Base-by-base conservation (phyloP, 129 eudicot species). In the Sambucus nigra region DNA sequence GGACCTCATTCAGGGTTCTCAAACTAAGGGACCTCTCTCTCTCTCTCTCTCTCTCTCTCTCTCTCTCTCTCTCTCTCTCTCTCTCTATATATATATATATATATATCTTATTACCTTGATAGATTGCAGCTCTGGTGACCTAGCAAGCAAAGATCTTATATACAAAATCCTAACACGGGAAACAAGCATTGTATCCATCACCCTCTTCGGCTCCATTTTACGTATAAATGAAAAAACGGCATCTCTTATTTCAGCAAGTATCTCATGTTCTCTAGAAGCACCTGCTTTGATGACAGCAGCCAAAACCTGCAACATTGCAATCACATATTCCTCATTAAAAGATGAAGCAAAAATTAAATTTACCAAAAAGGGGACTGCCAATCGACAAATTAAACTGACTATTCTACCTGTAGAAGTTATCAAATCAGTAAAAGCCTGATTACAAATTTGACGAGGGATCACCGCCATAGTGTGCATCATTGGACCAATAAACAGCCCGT, bases 221-320 rank as follows among this genome's bases (percentile, higher is more conserved):
- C 94, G 89, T 33, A 91, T 86, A 60, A 91, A 91, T 29, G 87
- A 55, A 66, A 91, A 86, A 65, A 86, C 99, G 45, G 95, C 89
- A 66, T 91, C 99, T 70, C 99, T 74, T 56, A 91, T 91, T 82
- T 91, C 99, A 56, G 99, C 95, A 59, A 91, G 94, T 68, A 91
- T 91, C 59, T 91, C 99, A 69, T 91, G 99, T 70, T 91, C 99
- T 68, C 99, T 88, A 38, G 99, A 91, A 63, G 99, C 99, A 47
- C 99, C 99, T 32, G 99, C 99, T 70, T 91, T 91, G 18, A 91
- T 91, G 21, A 91, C 99, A 22, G 99, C 99, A 29, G 99, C 99
- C 68, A 91, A 72, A 65, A 91, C 99, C 99, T 91, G 78, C 60
- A 70, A 62, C 31, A 60, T 60, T 26, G 53, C 47, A 69, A 31